Base-by-base conservation (phyloP, 2,329 filamentous ascomycete species). In the Epichloe gansuensis region DNA sequence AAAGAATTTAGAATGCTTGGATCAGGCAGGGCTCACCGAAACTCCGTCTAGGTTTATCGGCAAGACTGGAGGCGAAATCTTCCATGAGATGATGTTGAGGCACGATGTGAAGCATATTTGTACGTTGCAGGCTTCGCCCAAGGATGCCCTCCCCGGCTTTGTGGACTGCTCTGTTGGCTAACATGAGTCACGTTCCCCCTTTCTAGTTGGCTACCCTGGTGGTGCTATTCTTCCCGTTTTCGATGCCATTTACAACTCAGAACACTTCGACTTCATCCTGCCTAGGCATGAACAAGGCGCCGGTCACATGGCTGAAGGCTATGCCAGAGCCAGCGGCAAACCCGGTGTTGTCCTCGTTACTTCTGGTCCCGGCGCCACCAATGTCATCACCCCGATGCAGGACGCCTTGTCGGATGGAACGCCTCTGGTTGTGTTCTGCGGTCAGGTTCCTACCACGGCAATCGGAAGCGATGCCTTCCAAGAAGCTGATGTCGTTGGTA, bases 31-130 rank as follows among this genome's bases (percentile, higher is more conserved):
- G 49, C 49, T 53, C 36, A 50, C 51, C 51, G 40, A 17, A 34
- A 40, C 51, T 21, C 25, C 31, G 34, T 27, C 25, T 59, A 88
- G 84, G 55, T 95, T 97, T 69, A 89, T 97, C 64, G 91, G 91
- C 57, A 91, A 90, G 77, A 95, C 82, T 48, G 91, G 93, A 65
- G 93, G 93, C 65, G 85, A 96, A 70, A 96, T 97, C 61, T 95
- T 97, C 71, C 90, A 97, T 70, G 91, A 97, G 73, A 97, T 97
- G 91, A 96, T 98, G 90, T 77, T 95, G 56, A 80, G 91, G 64
- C 87, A 91, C 61, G 80, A 77, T 61, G 91, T 98, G 52, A 93
- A 96, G 74, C 89, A 96, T 68, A 80, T 97, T 64, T 97, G 89
- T 95, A 77, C 66, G 88, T 84, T 56, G 6, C 35, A 34, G 13